Conservation (phyloP, 768 basidiomycete genomes). For the Botryobasidium botryosum region DNA sequence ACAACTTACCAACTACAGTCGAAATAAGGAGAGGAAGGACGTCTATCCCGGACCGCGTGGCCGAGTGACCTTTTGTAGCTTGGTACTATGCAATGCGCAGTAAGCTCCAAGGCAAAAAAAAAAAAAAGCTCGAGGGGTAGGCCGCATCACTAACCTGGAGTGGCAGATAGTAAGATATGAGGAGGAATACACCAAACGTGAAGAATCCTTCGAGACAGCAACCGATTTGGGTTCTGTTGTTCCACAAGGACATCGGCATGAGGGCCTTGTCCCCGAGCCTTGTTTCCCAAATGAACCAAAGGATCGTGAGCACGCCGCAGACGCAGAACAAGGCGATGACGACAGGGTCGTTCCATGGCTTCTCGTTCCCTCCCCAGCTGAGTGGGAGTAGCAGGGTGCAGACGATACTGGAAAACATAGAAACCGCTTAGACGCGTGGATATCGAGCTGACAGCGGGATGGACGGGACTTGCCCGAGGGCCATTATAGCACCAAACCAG, state of each 20-base stretch:
- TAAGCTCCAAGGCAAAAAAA: too few species aligned
- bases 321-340: conserved; percentile 19
- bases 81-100: too few species aligned
- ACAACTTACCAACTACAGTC: conserved; percentile 19
- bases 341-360: conserved; percentile 22
- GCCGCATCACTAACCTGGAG: conserved; percentile 3
- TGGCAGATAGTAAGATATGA: not conserved
- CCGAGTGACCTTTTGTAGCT: conserved; percentile 17
- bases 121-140: too few species aligned
- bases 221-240: conserved; percentile 18
- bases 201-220: conserved; percentile 9
- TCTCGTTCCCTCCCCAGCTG: conserved; percentile 26
- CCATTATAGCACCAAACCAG: too few species aligned
- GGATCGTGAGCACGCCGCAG: conserved; percentile 17
- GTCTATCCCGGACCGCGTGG: conserved; percentile 22
- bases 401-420: too few species aligned
- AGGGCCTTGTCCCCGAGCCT: conserved; percentile 22
- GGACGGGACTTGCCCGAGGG: too few species aligned
- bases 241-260: conserved; percentile 21
- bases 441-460: too few species aligned
- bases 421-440: too few species aligned
- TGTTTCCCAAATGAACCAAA: conserved; percentile 21
- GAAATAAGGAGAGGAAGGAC: conserved; percentile 22
- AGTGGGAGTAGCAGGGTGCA: conserved; percentile 26
- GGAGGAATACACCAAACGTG: not conserved